Conservation (phyloP, 108 stramenopile genomes). For the Nitzschia palea region DNA sequence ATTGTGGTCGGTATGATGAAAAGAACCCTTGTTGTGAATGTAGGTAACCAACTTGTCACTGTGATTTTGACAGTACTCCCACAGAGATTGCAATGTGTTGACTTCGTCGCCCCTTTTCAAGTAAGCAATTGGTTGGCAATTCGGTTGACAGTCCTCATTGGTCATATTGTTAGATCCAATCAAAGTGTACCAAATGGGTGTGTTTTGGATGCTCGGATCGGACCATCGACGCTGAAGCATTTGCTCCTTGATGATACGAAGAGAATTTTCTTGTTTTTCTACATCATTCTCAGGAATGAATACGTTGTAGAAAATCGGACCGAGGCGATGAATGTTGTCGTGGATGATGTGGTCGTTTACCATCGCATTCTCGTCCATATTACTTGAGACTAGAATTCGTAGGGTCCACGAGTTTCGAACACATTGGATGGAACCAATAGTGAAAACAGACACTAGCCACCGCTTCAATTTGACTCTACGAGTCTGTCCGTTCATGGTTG, state of each 20-base stretch:
- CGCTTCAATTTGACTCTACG: too few relatives aligned
- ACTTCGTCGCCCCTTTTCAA: conserved; percentile 7
- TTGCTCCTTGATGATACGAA: conserved; percentile 17
- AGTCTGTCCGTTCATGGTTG: too few relatives aligned
- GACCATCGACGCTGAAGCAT: neutral
- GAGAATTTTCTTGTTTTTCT: neutral
- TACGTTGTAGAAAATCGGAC: conserved; percentile 32
- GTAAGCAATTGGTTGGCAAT: neutral
- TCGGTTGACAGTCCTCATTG: conserved; percentile 1
- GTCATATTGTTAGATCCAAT: conserved; percentile 14
- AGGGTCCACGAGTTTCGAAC: too few relatives aligned
- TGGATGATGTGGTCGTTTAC: neutral
- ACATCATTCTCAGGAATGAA: conserved; percentile 4
- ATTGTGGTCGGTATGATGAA: conserved; percentile 8
- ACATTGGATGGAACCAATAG: too few relatives aligned
- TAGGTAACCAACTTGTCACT: conserved; percentile 14
- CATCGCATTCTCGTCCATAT: too few relatives aligned
- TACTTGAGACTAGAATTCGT: too few relatives aligned
- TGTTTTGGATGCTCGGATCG: neutral
- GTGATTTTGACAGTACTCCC: conserved; percentile 18
- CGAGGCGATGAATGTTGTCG: neutral
- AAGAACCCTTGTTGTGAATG: conserved; percentile 28
- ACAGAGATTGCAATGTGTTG: conserved; percentile 16
- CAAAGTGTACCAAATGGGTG: conserved; percentile 19
- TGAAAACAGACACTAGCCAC: too few relatives aligned